phyloP scores from a whole-genome alignment of 139 green algal species.

The Microglena sp. region DNA sequence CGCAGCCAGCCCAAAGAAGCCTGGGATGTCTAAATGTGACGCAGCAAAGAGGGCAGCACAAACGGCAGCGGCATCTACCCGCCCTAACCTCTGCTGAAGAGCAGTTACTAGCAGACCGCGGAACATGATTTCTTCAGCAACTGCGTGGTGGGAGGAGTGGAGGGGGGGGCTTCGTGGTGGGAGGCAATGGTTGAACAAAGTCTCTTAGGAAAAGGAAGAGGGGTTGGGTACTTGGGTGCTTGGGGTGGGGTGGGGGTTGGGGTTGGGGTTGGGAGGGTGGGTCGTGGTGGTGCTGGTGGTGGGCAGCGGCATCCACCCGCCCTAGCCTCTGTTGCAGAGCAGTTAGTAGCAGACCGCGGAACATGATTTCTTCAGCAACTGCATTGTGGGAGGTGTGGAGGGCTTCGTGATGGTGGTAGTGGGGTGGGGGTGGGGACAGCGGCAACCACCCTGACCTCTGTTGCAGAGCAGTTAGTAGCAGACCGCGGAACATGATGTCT shows the following conservation, averaged over 20 bases:
- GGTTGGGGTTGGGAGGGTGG: too few relatives aligned
- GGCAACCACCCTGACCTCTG: constrained; percentile 20
- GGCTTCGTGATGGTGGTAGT: too few relatives aligned
- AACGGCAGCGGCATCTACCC: constrained; percentile 18
- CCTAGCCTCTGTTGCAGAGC: constrained; percentile 22
- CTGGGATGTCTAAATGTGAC: background rate
- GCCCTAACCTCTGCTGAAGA: constrained; percentile 19
- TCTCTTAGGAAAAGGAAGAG: too few relatives aligned
- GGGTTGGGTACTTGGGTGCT: too few relatives aligned
- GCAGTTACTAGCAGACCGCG: constrained; percentile 30
- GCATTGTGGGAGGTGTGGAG: too few relatives aligned
- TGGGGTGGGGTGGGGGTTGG: too few relatives aligned
- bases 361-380: constrained; percentile 37
- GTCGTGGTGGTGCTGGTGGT: too few relatives aligned
- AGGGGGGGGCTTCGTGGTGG: too few relatives aligned
- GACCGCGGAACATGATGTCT: constrained; percentile 36
- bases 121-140: constrained; percentile 37
- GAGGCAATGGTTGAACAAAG: too few relatives aligned
- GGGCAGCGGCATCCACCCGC: constrained; percentile 17
- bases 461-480: constrained; percentile 24
- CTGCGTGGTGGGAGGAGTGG: too few relatives aligned
- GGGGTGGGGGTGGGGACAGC: too few relatives aligned
- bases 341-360: constrained; percentile 31
- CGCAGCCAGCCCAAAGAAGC: constrained; percentile 29
- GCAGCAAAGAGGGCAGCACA: background rate